Evolutionary conservation across 768 basidiomycete species (phyloP).

Genomic region (Xerocomellus dryophilus): DNA sequence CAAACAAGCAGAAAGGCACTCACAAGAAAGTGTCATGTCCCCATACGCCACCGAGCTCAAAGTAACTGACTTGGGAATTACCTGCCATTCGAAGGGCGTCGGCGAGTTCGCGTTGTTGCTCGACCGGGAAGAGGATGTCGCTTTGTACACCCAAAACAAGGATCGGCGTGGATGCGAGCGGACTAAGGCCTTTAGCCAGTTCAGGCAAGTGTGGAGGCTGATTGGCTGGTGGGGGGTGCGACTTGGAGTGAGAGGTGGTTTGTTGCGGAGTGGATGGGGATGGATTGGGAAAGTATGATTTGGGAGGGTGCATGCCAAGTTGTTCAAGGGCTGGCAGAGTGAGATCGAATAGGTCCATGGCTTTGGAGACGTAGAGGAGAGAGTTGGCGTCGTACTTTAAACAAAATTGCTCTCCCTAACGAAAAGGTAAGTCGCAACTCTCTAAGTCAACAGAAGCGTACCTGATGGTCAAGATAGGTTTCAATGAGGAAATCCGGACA

Average conservation of each 20-base stretch:
- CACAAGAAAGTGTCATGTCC: constrained; percentile 97
- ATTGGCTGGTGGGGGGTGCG: constrained; percentile 68
- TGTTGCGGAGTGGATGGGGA: constrained; percentile 13
- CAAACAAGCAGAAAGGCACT: constrained; percentile 34
- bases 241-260: constrained; percentile 56
- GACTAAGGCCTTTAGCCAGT: constrained; percentile 74
- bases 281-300: constrained; percentile 17
- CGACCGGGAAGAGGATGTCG: constrained; percentile 95
- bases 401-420: constrained; percentile 92
- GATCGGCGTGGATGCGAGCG: constrained; percentile 72
- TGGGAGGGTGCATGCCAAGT: constrained; percentile 50
- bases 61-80: constrained; percentile 87
- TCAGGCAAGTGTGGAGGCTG: constrained; percentile 72
- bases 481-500: constrained; percentile 99
- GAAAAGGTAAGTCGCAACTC: constrained; percentile 2
- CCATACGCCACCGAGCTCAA: constrained; percentile 99
- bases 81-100: constrained; percentile 91
- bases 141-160: constrained; percentile 93
- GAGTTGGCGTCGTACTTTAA: constrained; percentile 99
- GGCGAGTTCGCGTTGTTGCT: constrained; percentile 93
- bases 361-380: constrained; percentile 97
- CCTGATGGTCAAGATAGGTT: constrained; percentile 94
- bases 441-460: constrained; percentile 15
- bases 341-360: constrained; percentile 99
- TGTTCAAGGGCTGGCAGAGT: constrained; percentile 70